Conservation (phyloP, 2,329 filamentous ascomycete species). For the Clonostachys rhizophaga region DNA sequence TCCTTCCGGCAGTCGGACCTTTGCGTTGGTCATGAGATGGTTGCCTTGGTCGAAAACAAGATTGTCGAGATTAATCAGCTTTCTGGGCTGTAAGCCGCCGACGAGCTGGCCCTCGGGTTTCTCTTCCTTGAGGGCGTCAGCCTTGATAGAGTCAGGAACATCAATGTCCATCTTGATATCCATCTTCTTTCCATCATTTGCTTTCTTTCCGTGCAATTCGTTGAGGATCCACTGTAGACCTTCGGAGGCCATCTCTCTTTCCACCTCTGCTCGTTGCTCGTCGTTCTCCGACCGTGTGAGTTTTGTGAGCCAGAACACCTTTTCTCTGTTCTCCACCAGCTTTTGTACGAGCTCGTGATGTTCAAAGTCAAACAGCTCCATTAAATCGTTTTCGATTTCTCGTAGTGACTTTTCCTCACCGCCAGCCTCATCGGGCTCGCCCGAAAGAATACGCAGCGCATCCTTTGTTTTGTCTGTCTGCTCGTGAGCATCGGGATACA, state of each 20-base stretch:
- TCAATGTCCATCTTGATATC: slow-evolving; percentile 97
- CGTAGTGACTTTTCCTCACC: slow-evolving; percentile 81
- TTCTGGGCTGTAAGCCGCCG: slow-evolving; percentile 80
- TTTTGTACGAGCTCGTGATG: slow-evolving; percentile 90
- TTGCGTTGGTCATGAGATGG: slow-evolving; percentile 98
- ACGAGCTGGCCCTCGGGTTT: slow-evolving; percentile 64
- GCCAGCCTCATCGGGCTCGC: slow-evolving; percentile 62
- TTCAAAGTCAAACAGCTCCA: slow-evolving; percentile 97
- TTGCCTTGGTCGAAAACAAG: slow-evolving; percentile 97
- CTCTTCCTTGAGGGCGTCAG: slow-evolving; percentile 43
- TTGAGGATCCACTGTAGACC: slow-evolving; percentile 84
- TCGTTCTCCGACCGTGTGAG: slow-evolving; percentile 79
- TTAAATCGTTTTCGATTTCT: slow-evolving; percentile 96
- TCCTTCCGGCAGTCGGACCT: slow-evolving; percentile 87
- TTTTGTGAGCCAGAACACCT: slow-evolving; percentile 91
- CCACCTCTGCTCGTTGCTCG: slow-evolving; percentile 69
- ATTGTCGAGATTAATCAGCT: slow-evolving; percentile 90
- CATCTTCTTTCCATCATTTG: slow-evolving; percentile 57
- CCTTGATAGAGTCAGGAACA: slow-evolving; percentile 56
- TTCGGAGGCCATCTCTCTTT: slow-evolving; percentile 87
- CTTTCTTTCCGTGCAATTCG: slow-evolving; percentile 74
- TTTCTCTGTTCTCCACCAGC: slow-evolving; percentile 86
- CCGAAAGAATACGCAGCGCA: slow-evolving; percentile 78
- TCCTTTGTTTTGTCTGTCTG: slow-evolving; percentile 90
- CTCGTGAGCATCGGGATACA: slow-evolving; percentile 87